These are phyloP conservation scores for Lasiodiplodia theobromae DNA, from an alignment of 2,329 filamentous ascomycete genomes.

Conservation along the genomic window DNA sequence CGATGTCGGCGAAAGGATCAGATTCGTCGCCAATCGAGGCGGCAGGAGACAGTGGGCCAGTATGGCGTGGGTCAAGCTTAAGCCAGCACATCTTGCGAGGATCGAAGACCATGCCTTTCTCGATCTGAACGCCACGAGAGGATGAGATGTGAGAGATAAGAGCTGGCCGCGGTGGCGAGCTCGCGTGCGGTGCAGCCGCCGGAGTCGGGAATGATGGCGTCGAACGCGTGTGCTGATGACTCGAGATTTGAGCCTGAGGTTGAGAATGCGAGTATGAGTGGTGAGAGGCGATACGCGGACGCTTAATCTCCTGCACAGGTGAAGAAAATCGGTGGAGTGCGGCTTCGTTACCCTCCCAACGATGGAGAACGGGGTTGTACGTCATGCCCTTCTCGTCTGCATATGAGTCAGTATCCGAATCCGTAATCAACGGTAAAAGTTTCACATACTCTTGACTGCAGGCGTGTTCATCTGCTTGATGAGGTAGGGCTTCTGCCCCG, in stretches of 20 bases:
- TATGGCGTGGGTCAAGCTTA: constrained; percentile 63
- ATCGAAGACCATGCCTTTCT: constrained; percentile 98
- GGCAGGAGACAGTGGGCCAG: constrained; percentile 49
- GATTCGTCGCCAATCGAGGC: constrained; percentile 84
- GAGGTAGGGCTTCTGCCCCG: constrained; percentile 80
- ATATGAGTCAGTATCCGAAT: constrained; percentile 32
- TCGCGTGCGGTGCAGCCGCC: constrained; percentile 35
- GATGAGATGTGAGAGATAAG: constrained; percentile 89
- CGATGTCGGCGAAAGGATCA: constrained; percentile 93
- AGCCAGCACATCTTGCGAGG: constrained; percentile 98
- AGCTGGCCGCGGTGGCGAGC: constrained; percentile 67
- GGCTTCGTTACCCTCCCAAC: constrained; percentile 97
- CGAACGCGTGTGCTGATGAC: constrained; percentile 44
- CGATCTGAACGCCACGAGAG: constrained; percentile 85
- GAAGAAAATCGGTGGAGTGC: constrained; percentile 75
- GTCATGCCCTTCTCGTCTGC: constrained; percentile 91
- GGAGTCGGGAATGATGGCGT: constrained; percentile 41
- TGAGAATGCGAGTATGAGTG: constrained; percentile 38
- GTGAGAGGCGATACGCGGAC: constrained; percentile 44
- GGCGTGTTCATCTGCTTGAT: constrained; percentile 84
- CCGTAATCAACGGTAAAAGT: background rate
- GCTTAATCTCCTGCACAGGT: constrained; percentile 55
- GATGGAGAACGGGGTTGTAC: constrained; percentile 85
- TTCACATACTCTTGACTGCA: constrained; percentile 77
- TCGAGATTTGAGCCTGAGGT: constrained; percentile 31